phyloP scores from a whole-genome alignment of 192 early-diverging fungal genomes.

The Radiomyces spectabilis region DNA sequence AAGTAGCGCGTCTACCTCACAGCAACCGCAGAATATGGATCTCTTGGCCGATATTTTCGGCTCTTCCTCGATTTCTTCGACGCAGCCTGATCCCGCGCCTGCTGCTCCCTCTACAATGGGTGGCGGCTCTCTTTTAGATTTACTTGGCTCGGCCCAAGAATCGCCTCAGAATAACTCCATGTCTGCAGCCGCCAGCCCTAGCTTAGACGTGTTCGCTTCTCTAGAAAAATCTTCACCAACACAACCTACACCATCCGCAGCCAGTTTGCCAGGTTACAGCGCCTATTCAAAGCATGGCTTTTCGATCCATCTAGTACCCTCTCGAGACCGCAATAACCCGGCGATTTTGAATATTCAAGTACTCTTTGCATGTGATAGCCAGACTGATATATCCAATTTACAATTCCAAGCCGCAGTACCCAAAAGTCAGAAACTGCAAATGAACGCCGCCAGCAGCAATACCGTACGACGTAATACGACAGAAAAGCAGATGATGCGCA shows the following conservation, averaged over 20 bases:
- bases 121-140: conserved; percentile 19
- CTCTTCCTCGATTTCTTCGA: conserved; percentile 10
- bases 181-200: neutral
- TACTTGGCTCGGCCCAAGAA: conserved; percentile 15
- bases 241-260: neutral
- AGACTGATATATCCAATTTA: conserved; percentile 51
- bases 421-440: conserved; percentile 82
- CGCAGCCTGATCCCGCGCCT: conserved; percentile 23
- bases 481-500: conserved; percentile 74
- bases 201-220: conserved; percentile 2
- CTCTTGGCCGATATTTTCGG: conserved; percentile 77
- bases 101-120: conserved; percentile 14
- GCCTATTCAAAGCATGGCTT: conserved; percentile 80
- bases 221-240: conserved; percentile 6
- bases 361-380: conserved; percentile 59
- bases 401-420: conserved; percentile 92
- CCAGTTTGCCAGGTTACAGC: conserved; percentile 23
- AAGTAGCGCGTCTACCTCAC: conserved; percentile 14
- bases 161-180: neutral
- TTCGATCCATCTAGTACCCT: conserved; percentile 64
- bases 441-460: conserved; percentile 71
- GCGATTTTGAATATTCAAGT: conserved; percentile 59
- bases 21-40: conserved; percentile 33
- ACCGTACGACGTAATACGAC: conserved; percentile 47
- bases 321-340: conserved; percentile 52